Base-by-base conservation (phyloP, 1,284 basidiomycete species). In the Sporisorium graminicola region DNA sequence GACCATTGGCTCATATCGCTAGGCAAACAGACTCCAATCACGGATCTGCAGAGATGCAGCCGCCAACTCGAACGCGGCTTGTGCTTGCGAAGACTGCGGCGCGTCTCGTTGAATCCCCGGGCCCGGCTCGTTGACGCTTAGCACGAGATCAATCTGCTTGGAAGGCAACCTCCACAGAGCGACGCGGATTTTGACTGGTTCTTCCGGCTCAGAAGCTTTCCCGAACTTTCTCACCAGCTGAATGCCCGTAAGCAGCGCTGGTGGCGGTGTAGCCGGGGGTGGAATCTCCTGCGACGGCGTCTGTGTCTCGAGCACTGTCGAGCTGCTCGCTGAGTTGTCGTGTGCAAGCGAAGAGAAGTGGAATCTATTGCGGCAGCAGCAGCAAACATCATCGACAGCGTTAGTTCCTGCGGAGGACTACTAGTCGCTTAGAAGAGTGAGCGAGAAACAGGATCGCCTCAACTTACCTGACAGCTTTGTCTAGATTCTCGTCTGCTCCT, bases 301-400 rank as follows among this genome's bases (percentile, higher is more conserved):
- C 3, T 69, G 84, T 58, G 92, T 85, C 27, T 86, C 84, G 27
- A 88, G 74, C 20, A 93, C 88, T 10, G 86, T 83, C 13, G 88
- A 86, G 13, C 88, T 87, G 50, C 87, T 82, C 1, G 96, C 93
- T 29, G 90, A 88, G 84, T 98, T 98, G 87, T 99, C 96, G 83
- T 98, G 91, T 13, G 95, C 96, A 44, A 98, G 87, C 0, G 94
- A 92, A 68, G 91, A 89, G 79, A 98, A 99, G 87, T 98, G 96
- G 84, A 92, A 95, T 86, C 96, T 93, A 81, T 50, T 8, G 47
- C 35, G 29, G 33, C 31, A 6, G 18, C 18, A 26, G 6, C 8
- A 7, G n/a, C n/a, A 5, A 42, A 2, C 40, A 26, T 13, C 5
- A 40, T 13, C 10, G 42, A 12, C 9, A 14, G 5, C n/a, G 31